Evolutionary conservation across 78 protist genomes (phyloP).

Genomic region (Dictyostelium brefeldianum): DNA sequence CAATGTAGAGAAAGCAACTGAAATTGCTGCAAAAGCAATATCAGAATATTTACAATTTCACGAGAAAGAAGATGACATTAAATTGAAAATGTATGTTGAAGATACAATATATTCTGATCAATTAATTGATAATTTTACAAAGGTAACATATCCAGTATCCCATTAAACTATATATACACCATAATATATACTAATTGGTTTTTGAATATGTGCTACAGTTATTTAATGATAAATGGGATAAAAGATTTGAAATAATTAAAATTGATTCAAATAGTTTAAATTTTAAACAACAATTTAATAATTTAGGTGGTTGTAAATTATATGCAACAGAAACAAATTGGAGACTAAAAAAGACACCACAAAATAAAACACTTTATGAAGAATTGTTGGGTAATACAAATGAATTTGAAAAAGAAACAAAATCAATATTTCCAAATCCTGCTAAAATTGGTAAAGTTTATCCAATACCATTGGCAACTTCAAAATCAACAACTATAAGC

Average conservation of each 20-base stretch:
- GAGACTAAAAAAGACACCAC: constrained; percentile 69
- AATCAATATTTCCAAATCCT: constrained; percentile 41
- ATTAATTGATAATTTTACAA: constrained; percentile 9
- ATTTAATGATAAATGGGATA: constrained; percentile 31
- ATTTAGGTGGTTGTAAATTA: constrained; percentile 13
- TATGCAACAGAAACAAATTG: constrained; percentile 59
- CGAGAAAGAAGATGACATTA: constrained; percentile 67
- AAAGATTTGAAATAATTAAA: constrained; percentile 50
- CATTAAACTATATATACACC: background rate
- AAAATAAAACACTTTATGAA: constrained; percentile 46
- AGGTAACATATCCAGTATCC: background rate
- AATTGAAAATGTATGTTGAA: constrained; percentile 38
- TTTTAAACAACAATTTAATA: constrained; percentile 1
- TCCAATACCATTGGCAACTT: constrained; percentile 13
- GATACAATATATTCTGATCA: constrained; percentile 30
- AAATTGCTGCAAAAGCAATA: constrained; percentile 46
- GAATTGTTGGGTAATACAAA: background rate
- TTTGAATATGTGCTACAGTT: background rate
- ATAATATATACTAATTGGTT: background rate
- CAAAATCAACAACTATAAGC: background rate
- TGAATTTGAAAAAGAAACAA: constrained; percentile 27
- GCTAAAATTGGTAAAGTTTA: constrained; percentile 39
- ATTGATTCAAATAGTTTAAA: constrained; percentile 14
- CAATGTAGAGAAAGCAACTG: constrained; percentile 40
- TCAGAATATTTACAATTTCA: constrained; percentile 36